Evolutionary conservation across 257 asterid genomes (phyloP).

Genomic region (Nicotiana paniculata): DNA sequence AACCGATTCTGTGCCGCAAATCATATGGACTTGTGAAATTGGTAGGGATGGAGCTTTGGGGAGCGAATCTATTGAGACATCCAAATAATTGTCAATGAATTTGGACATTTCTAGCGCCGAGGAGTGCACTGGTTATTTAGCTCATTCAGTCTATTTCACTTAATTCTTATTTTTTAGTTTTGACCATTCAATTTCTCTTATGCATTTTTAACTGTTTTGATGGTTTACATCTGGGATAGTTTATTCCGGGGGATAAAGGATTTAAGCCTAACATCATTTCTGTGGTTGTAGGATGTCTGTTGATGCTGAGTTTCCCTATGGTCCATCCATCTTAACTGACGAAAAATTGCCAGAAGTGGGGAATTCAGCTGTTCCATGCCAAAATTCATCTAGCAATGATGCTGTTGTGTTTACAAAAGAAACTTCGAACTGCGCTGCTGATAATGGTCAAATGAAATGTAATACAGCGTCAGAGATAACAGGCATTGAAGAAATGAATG

Average conservation of each 20-base stretch:
- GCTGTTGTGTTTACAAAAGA: neutral
- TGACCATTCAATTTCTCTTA: neutral
- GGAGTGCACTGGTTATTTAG: neutral
- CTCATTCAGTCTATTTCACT: neutral
- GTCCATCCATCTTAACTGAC: neutral
- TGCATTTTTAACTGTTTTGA: neutral
- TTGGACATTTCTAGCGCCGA: neutral
- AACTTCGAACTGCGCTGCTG: neutral
- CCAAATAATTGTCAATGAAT: neutral
- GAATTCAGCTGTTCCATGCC: neutral
- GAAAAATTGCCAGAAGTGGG: neutral
- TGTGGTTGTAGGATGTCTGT: conserved; percentile 12
- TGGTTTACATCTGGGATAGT: neutral
- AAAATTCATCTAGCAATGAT: neutral
- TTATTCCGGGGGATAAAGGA: neutral
- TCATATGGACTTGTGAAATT: neutral
- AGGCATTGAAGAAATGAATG: neutral
- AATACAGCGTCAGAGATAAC: neutral
- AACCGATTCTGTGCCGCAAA: neutral
- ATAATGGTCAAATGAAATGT: neutral
- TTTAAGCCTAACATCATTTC: conserved; percentile 1
- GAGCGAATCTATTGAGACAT: neutral
- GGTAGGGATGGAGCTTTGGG: neutral
- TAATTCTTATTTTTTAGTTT: neutral
- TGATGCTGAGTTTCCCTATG: conserved; percentile 4